Percentiles rank a stretch among this genome's conserved stretches.
phyloP scores from a whole-genome alignment of 352 stramenopile genomes.

The Phytophthora citrophthora region DNA sequence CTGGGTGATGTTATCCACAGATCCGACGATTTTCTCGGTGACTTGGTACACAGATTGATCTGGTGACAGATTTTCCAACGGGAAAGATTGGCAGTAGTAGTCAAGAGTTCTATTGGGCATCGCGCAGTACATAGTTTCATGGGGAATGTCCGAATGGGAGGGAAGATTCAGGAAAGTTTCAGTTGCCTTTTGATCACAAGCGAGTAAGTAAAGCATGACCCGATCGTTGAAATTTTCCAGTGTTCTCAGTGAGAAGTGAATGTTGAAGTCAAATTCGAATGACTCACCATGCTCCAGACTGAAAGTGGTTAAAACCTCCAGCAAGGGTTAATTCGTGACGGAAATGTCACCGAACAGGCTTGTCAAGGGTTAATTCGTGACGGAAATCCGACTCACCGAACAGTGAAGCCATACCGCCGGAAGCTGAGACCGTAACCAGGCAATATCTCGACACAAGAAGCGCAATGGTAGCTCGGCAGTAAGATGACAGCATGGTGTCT shows the following conservation, averaged over 20 bases:
- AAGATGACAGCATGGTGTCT: too few relatives aligned
- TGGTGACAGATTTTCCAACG: conserved; percentile 37
- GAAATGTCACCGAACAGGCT: conserved; percentile 25
- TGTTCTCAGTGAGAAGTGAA: conserved; percentile 45
- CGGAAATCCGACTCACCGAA: conserved; percentile 26
- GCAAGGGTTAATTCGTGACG: conserved; percentile 20
- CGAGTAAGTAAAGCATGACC: conserved; percentile 57
- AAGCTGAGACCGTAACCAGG: background rate
- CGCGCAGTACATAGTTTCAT: conserved; percentile 42
- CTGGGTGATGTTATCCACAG: conserved; percentile 14
- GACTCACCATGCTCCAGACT: conserved; percentile 35
- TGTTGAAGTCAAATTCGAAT: conserved; percentile 28
- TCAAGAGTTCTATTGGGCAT: conserved; percentile 56
- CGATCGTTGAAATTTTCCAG: conserved; percentile 34
- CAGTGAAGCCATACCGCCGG: conserved; percentile 2
- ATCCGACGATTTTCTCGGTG: conserved; percentile 26
- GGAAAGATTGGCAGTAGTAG: conserved; percentile 57
- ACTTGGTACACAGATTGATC: conserved; percentile 43
- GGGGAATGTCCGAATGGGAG: background rate
- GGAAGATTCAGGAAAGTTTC: conserved; percentile 24
- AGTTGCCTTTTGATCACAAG: conserved; percentile 41
- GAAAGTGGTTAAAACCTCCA: conserved; percentile 45
- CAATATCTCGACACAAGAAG: too few relatives aligned
- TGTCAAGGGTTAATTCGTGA: conserved; percentile 17
- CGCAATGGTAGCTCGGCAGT: too few relatives aligned